phyloP scores from a whole-genome alignment of 345 rosid species.

The Eutrema heterophyllum region DNA sequence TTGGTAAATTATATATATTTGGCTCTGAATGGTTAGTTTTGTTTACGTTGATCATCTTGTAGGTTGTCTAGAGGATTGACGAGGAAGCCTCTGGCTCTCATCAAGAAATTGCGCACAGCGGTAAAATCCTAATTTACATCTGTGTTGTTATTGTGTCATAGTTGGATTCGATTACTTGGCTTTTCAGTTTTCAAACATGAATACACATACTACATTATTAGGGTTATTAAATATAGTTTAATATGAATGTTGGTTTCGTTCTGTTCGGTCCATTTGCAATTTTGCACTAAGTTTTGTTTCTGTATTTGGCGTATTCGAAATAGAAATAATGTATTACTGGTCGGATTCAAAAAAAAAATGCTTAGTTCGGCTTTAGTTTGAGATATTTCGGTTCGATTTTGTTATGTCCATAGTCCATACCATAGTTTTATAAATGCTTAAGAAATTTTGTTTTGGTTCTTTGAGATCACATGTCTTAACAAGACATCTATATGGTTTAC shows the following conservation, averaged over 20 bases:
- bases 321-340: background rate
- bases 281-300: background rate
- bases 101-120: slow-evolving; percentile 56
- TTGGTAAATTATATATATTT: background rate
- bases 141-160: too few species aligned
- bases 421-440: background rate
- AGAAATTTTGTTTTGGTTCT: background rate
- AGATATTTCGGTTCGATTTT: background rate
- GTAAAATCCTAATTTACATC: background rate
- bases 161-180: too few species aligned
- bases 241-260: too few species aligned
- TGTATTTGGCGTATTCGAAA: background rate
- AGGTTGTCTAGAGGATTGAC: slow-evolving; percentile 66
- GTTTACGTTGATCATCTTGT: background rate
- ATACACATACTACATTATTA: too few species aligned
- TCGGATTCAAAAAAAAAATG: background rate
- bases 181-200: too few species aligned
- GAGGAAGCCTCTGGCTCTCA: slow-evolving; percentile 59
- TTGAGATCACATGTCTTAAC: background rate
- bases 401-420: background rate
- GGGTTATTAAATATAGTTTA: too few species aligned
- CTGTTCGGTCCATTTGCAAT: background rate
- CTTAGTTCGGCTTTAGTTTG: background rate
- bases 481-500: background rate
- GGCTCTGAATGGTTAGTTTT: background rate